phyloP scores from a whole-genome alignment of 1,284 basidiomycete species.

The Neolentinus lepideus region DNA sequence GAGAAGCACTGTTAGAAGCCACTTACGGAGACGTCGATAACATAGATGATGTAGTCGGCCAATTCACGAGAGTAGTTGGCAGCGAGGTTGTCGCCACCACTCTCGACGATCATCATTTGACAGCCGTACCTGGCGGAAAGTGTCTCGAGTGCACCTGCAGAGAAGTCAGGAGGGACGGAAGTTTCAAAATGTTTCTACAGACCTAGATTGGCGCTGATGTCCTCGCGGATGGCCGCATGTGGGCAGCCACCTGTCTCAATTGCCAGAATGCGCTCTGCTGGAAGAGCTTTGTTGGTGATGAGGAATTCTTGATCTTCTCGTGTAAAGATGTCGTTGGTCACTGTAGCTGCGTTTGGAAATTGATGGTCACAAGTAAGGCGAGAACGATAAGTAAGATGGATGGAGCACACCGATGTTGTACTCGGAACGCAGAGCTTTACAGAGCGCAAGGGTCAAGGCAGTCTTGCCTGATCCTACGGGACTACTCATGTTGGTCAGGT shows the following conservation, averaged over 20 bases:
- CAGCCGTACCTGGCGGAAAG: slow-evolving; percentile 88
- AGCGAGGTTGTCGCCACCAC: slow-evolving; percentile 92
- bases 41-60: slow-evolving; percentile 96
- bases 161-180: background rate
- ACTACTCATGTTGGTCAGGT: slow-evolving; percentile 29
- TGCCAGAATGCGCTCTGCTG: slow-evolving; percentile 82
- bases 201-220: slow-evolving; percentile 89
- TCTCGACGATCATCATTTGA: slow-evolving; percentile 89
- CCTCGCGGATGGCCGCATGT: slow-evolving; percentile 94
- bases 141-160: slow-evolving; percentile 77
- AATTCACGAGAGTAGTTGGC: slow-evolving; percentile 96
- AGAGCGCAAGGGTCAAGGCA: slow-evolving; percentile 89
- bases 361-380: background rate
- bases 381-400: background rate
- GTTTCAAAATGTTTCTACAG: background rate
- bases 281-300: slow-evolving; percentile 86
- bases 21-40: slow-evolving; percentile 75
- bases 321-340: slow-evolving; percentile 97
- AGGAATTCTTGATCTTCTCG: slow-evolving; percentile 97
- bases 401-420: slow-evolving; percentile 79
- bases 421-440: slow-evolving; percentile 72
- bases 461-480: slow-evolving; percentile 99
- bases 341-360: slow-evolving; percentile 55
- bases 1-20: too few relatives aligned
- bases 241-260: slow-evolving; percentile 98